Percentiles rank a stretch among this genome's conserved stretches.
Conservation (phyloP, 148 eudicot genomes). For the Silene uniflora region DNA sequence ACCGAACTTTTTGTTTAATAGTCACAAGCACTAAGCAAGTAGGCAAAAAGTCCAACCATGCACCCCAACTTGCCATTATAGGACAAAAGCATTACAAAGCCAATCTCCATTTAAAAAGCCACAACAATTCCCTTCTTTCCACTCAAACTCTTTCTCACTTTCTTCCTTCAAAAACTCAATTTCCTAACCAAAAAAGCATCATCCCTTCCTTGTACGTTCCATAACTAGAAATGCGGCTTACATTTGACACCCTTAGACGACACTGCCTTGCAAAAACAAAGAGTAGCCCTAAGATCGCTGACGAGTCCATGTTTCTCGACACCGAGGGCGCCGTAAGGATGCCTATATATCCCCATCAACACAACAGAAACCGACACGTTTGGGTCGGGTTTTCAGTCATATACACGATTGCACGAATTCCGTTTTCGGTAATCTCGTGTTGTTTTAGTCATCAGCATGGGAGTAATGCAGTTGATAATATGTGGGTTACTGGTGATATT, state of each 20-base stretch:
- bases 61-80: conserved; percentile 26
- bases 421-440: conserved; percentile 54
- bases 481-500: conserved; percentile 54
- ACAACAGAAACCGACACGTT: conserved; percentile 22
- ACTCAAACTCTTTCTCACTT: background rate
- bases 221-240: conserved; percentile 26
- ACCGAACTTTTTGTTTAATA: no score
- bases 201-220: background rate
- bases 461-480: conserved; percentile 36
- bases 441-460: conserved; percentile 47
- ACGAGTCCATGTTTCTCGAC: conserved; percentile 50
- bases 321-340: conserved; percentile 13
- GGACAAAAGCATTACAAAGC: background rate
- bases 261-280: conserved; percentile 38
- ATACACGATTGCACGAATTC: conserved; percentile 37
- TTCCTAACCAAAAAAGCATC: background rate
- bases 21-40: background rate
- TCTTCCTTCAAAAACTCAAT: background rate
- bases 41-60: conserved; percentile 19
- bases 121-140: background rate
- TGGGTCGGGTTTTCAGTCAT: conserved; percentile 40
- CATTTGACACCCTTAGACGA: conserved; percentile 30
- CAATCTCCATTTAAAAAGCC: conserved; percentile 17
- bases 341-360: conserved; percentile 24
- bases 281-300: conserved; percentile 52